Evolutionary conservation across 306 rosid species (phyloP), one percentile per base, ranked within the genome.

Genomic region (Quercus alba): DNA sequence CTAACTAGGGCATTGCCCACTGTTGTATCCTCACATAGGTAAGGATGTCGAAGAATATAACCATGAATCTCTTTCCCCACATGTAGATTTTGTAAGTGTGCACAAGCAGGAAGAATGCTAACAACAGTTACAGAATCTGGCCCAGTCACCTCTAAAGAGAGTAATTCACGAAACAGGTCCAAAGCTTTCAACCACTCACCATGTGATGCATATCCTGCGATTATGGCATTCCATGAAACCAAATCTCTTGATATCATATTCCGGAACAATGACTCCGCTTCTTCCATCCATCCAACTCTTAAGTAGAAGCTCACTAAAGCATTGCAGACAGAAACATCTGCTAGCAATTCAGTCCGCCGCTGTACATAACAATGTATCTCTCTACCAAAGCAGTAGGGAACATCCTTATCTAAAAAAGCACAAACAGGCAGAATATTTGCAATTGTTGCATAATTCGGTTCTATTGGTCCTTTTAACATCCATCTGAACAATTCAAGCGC

Each of bases 221-320:
- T 90, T 67, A 93, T 71, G 77, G 95, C 84, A 86, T 94, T 94
- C 99, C 97, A 93, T 66, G 99, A 88, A 81, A 94, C 89, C 89
- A 92, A 90, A 87, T 94, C 98, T 78, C 88, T 91, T 77, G 83
- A 83, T 78, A 77, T 84, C 95, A 90, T 91, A 75, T 77, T 63
- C 84, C 82, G 66, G 79, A 94, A 93, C 84, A 93, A 73, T 49
- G 72, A 85, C 66, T 90, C 92, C 1, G 97, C 97, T 81, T 86
- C 82, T 81, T 75, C 81, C 49, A 78, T 79, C 71, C 56, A 81
- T 54, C 99, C 95, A 87, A 83, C 82, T 84, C 84, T 89, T 78
- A 88, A 51, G 78, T 94, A 93, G 83, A 91, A 91, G 83, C 94
- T 92, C 64, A 93, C 75, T 84, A 94, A 88, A 81, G 99, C 89